Conservation (phyloP, 2,329 filamentous ascomycete genomes). For the Sclerotinia borealis region DNA sequence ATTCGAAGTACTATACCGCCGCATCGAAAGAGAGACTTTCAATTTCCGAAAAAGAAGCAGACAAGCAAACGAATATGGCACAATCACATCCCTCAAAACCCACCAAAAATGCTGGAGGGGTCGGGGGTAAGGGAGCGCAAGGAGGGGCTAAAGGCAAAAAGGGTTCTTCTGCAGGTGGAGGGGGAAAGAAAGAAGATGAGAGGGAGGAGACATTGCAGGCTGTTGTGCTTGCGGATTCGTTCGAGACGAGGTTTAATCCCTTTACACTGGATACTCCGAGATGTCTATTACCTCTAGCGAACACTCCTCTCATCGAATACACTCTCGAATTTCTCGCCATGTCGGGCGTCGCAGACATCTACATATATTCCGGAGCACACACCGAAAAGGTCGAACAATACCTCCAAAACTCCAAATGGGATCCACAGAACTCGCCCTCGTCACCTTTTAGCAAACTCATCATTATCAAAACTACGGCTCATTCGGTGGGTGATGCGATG, state of each 20-base stretch:
- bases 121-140: conserved; percentile 14
- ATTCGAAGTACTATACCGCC: background rate
- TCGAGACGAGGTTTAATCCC: conserved; percentile 84
- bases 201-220: conserved; percentile 34
- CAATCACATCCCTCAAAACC: conserved; percentile 19
- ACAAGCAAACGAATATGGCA: conserved; percentile 16
- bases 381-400: conserved; percentile 83
- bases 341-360: conserved; percentile 91
- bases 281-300: conserved; percentile 88
- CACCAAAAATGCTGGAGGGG: conserved; percentile 19
- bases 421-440: conserved; percentile 56
- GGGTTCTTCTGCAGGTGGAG: conserved; percentile 24
- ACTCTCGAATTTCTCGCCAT: conserved; percentile 94
- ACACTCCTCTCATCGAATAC: conserved; percentile 93
- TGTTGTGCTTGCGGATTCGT: conserved; percentile 78
- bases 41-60: background rate
- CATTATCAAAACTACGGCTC: conserved; percentile 78
- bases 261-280: conserved; percentile 85
- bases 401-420: conserved; percentile 73
- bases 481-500: conserved; percentile 88
- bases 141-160: conserved; percentile 25
- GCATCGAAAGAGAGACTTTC: background rate
- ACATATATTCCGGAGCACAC: conserved; percentile 84
- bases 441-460: conserved; percentile 73
- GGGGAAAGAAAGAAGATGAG: conserved; percentile 32